A percentile compares a stretch with the other conserved stretches of the same genome.
Evolutionary conservation across 2,329 filamentous ascomycete species (phyloP).

Genomic region (Cytospora piceicola): DNA sequence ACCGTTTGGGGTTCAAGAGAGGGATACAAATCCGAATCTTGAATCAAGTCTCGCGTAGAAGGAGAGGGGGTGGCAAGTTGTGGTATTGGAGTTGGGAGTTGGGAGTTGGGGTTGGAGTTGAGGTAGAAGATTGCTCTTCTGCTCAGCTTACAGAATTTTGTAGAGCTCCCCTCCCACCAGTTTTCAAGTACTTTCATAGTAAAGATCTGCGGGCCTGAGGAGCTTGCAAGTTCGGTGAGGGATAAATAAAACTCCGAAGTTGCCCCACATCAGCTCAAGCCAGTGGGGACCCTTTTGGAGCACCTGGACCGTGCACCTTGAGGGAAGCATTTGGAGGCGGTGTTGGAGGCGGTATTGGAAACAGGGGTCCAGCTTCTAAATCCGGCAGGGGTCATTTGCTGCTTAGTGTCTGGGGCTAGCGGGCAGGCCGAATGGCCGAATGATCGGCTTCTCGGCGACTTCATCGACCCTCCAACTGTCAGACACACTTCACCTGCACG

Average conservation of each 20-base stretch:
- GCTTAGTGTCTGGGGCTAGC: background rate
- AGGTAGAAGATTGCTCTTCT: conserved; percentile 11
- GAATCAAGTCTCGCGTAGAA: conserved; percentile 10
- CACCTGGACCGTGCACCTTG: background rate
- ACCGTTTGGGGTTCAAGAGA: conserved; percentile 5
- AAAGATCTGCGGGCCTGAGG: conserved; percentile 9
- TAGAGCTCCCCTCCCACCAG: conserved; percentile 15
- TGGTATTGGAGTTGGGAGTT: conserved; percentile 16
- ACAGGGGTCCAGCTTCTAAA: background rate
- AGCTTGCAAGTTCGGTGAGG: background rate
- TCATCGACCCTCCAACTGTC: conserved; percentile 17
- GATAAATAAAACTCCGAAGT: background rate
- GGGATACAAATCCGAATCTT: conserved; percentile 14
- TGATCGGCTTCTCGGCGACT: background rate
- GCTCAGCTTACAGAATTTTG: conserved; percentile 27
- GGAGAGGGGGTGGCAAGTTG: conserved; percentile 6
- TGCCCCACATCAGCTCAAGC: background rate
- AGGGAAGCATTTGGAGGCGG: background rate
- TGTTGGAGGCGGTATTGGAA: background rate
- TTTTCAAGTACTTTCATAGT: conserved; percentile 19
- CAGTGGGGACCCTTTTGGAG: background rate
- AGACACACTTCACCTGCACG: conserved; percentile 12
- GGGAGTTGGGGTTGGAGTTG: conserved; percentile 7
- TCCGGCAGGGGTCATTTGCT: conserved; percentile 1
- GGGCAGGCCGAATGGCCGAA: conserved; percentile 13